A percentile compares a stretch with the other conserved stretches of the same genome.
phyloP scores from a whole-genome alignment of 75 land plant genomes.

The Pinus tabuliformis region DNA sequence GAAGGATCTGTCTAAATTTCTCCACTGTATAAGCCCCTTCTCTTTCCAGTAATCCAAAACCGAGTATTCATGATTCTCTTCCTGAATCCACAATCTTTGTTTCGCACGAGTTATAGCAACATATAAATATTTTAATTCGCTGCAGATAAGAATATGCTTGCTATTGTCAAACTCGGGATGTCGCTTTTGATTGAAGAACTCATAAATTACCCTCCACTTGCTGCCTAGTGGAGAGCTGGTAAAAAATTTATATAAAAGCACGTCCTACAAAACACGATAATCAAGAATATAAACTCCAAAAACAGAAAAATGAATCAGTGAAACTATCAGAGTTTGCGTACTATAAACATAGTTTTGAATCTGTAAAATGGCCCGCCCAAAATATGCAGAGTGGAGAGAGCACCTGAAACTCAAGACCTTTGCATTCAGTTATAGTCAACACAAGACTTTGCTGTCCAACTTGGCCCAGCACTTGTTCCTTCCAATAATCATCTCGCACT shows the following conservation, averaged over 20 bases:
- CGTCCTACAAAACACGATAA: constrained; percentile 51
- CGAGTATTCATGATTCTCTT: constrained; percentile 43
- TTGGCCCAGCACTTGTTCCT: constrained; percentile 5
- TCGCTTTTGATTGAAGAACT: constrained; percentile 24
- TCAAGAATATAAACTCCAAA: not conserved
- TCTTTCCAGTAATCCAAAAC: constrained; percentile 75
- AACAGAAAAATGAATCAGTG: not conserved
- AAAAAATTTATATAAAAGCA: constrained; percentile 71
- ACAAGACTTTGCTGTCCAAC: too few relatives aligned
- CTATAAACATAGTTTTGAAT: not conserved
- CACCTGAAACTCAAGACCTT: constrained; percentile 4
- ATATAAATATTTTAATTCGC: constrained; percentile 59
- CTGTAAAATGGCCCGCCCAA: not conserved
- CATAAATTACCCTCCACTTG: constrained; percentile 22
- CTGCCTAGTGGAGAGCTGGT: constrained; percentile 38
- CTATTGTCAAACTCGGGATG: constrained; percentile 41
- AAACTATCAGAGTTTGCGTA: constrained; percentile 8
- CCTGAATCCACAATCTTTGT: constrained; percentile 44
- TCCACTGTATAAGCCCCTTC: constrained; percentile 36
- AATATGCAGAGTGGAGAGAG: not conserved
- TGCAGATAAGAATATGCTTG: constrained; percentile 58
- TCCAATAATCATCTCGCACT: constrained; percentile 52
- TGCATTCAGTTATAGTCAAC: too few relatives aligned
- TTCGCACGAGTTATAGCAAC: too few relatives aligned
- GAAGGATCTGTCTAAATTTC: constrained; percentile 42